Percentiles rank a stretch among this genome's conserved stretches.
These are phyloP conservation scores for Acrocalymma vagum DNA, from an alignment of 2,329 filamentous ascomycete species.

Conservation along the genomic window DNA sequence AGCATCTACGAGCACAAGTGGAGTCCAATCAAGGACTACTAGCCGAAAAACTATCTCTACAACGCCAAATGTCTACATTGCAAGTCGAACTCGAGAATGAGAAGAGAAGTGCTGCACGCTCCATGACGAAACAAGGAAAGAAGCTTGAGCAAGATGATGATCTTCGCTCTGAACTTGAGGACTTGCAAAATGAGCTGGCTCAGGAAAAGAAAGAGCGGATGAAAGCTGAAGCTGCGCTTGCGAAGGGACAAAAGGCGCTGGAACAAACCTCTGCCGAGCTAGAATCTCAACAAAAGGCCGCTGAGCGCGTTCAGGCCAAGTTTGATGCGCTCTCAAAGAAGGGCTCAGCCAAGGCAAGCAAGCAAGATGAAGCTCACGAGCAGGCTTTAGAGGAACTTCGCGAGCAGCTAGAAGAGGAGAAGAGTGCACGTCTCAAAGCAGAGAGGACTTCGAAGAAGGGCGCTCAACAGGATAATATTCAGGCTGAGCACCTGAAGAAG, in stretches of 20 bases:
- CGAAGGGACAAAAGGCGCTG: constrained; percentile 46
- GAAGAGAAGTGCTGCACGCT: constrained; percentile 72
- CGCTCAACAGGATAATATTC: constrained; percentile 50
- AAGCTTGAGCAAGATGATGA: constrained; percentile 60
- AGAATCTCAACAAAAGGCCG: constrained; percentile 38
- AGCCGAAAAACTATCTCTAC: constrained; percentile 80
- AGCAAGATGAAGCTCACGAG: constrained; percentile 43
- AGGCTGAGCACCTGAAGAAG: constrained; percentile 58
- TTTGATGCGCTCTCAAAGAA: constrained; percentile 44
- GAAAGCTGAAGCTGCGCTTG: constrained; percentile 47
- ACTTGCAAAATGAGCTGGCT: constrained; percentile 55
- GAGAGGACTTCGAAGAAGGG: constrained; percentile 47
- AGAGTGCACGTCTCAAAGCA: constrained; percentile 33
- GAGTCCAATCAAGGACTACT: constrained; percentile 72
- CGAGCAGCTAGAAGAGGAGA: constrained; percentile 54
- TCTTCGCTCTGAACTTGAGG: constrained; percentile 53
- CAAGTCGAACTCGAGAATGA: constrained; percentile 87
- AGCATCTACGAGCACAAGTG: constrained; percentile 67
- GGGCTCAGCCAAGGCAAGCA: constrained; percentile 40
- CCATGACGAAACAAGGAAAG: constrained; percentile 57
- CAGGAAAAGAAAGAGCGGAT: constrained; percentile 56
- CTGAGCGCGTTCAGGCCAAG: constrained; percentile 40
- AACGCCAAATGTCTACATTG: constrained; percentile 78
- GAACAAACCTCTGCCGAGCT: constrained; percentile 42
- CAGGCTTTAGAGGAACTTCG: constrained; percentile 42